Conservation (phyloP, 1,284 basidiomycete genomes). For the Moesziomyces globuligerus region DNA sequence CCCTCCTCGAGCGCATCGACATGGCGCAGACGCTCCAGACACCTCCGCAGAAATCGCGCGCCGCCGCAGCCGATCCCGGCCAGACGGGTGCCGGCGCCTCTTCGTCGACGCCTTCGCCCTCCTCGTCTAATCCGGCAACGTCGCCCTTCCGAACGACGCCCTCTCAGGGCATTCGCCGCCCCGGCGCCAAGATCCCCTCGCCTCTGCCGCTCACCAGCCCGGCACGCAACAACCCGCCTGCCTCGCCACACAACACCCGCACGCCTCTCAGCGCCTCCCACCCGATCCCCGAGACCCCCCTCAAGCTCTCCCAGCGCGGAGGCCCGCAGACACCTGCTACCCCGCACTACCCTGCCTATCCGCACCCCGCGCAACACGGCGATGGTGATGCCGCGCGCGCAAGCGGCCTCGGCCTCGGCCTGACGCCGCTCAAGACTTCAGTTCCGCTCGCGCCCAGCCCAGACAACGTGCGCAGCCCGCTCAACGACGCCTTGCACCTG, state of each 20-base stretch:
- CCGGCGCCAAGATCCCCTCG: slow-evolving; percentile 42
- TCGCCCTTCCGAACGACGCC: slow-evolving; percentile 38
- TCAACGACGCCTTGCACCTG: slow-evolving; percentile 31
- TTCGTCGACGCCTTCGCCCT: slow-evolving; percentile 15
- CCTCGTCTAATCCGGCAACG: slow-evolving; percentile 2
- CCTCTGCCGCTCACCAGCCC: slow-evolving; percentile 47
- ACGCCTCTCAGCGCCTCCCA: slow-evolving; percentile 59
- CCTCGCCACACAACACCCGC: slow-evolving; percentile 35
- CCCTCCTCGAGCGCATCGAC: slow-evolving; percentile 42
- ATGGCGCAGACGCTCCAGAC: slow-evolving; percentile 26
- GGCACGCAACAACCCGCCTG: slow-evolving; percentile 28
- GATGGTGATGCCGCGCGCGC: slow-evolving; percentile 32
- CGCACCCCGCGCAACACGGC: slow-evolving; percentile 5
- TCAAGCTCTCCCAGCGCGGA: slow-evolving; percentile 50
- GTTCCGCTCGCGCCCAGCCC: slow-evolving; percentile 36
- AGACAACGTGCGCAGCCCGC: slow-evolving; percentile 22
- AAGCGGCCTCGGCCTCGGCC: slow-evolving; percentile 44
- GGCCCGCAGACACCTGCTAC: slow-evolving; percentile 48
- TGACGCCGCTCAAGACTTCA: slow-evolving; percentile 37
- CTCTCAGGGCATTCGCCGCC: slow-evolving; percentile 37
- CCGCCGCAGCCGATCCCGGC: background rate
- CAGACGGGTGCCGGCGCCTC: background rate
- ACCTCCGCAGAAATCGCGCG: slow-evolving; percentile 22
- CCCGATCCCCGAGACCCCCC: slow-evolving; percentile 56
- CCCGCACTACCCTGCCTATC: slow-evolving; percentile 34